A percentile compares a stretch with the other conserved stretches of the same genome.
phyloP scores from a whole-genome alignment of 345 rosid species.

The Pugionium dolabratum region DNA sequence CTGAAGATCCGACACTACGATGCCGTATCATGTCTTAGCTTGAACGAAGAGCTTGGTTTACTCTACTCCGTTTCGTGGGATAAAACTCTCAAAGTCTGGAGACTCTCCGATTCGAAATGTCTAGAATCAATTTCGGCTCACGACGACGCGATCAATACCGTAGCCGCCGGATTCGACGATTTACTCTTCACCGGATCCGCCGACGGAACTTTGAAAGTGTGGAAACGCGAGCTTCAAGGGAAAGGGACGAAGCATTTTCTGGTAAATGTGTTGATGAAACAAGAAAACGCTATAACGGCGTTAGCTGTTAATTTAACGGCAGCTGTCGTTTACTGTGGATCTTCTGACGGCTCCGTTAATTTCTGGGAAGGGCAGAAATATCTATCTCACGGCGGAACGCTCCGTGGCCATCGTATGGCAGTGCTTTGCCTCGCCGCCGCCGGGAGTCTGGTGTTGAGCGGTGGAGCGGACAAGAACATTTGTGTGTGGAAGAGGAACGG shows the following conservation, averaged over 20 bases:
- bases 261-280: constrained; percentile 59
- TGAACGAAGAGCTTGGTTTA: constrained; percentile 55
- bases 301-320: constrained; percentile 56
- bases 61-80: constrained; percentile 76
- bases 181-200: constrained; percentile 70
- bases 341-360: constrained; percentile 65
- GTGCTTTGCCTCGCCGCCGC: constrained; percentile 62
- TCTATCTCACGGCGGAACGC: constrained; percentile 60
- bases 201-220: constrained; percentile 65
- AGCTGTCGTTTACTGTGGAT: constrained; percentile 62
- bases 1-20: constrained; percentile 62
- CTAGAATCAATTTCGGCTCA: constrained; percentile 63
- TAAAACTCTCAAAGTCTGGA: constrained; percentile 62
- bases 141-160: constrained; percentile 64
- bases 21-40: constrained; percentile 61
- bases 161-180: constrained; percentile 50
- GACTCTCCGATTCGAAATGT: constrained; percentile 55
- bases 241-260: constrained; percentile 58
- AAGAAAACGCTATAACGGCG: constrained; percentile 78
- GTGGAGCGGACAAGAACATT: constrained; percentile 77
- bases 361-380: constrained; percentile 66
- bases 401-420: constrained; percentile 76
- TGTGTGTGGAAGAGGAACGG: constrained; percentile 70
- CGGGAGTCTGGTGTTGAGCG: constrained; percentile 73
- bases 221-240: constrained; percentile 63